A percentile compares a stretch with the other conserved stretches of the same genome.
Conservation (phyloP, 2,329 filamentous ascomycete species). For the Eurotiales sp. region DNA sequence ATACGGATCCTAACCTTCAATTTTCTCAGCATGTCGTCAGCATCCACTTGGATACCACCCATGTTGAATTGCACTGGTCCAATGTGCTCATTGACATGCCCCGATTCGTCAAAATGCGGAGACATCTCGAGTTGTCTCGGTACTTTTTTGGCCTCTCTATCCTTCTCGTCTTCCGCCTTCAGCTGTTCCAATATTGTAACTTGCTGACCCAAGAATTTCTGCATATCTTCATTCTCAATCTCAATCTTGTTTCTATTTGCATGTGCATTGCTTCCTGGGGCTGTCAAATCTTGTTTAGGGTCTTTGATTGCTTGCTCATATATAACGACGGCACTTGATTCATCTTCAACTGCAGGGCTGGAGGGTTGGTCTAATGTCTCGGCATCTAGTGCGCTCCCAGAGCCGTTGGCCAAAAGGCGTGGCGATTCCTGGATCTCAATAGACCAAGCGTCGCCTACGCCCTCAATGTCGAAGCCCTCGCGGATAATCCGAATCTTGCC, state of each 20-base stretch:
- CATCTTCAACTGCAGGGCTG: constrained; percentile 24
- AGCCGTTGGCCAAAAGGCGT: neutral
- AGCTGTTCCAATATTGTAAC: constrained; percentile 68
- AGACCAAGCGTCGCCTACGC: constrained; percentile 78
- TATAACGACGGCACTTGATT: constrained; percentile 62
- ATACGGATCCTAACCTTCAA: constrained; percentile 62
- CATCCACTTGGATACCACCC: constrained; percentile 93
- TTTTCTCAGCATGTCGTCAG: constrained; percentile 85
- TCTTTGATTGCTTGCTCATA: constrained; percentile 80
- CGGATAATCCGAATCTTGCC: constrained; percentile 91
- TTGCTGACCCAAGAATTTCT: constrained; percentile 73
- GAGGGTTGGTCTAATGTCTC: constrained; percentile 25
- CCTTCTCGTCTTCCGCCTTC: constrained; percentile 53
- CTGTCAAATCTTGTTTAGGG: constrained; percentile 61
- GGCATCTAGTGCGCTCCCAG: constrained; percentile 26
- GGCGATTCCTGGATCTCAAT: constrained; percentile 65
- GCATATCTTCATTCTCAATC: constrained; percentile 67
- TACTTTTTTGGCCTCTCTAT: constrained; percentile 30
- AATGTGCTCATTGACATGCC: constrained; percentile 69
- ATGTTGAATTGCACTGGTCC: constrained; percentile 97
- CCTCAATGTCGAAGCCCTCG: constrained; percentile 89
- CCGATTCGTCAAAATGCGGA: constrained; percentile 33
- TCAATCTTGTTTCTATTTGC: constrained; percentile 47
- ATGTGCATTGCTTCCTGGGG: constrained; percentile 48
- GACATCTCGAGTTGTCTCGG: constrained; percentile 34